Conservation (phyloP, 1,139 yeast species). For the Lizanozyma gosingica region DNA sequence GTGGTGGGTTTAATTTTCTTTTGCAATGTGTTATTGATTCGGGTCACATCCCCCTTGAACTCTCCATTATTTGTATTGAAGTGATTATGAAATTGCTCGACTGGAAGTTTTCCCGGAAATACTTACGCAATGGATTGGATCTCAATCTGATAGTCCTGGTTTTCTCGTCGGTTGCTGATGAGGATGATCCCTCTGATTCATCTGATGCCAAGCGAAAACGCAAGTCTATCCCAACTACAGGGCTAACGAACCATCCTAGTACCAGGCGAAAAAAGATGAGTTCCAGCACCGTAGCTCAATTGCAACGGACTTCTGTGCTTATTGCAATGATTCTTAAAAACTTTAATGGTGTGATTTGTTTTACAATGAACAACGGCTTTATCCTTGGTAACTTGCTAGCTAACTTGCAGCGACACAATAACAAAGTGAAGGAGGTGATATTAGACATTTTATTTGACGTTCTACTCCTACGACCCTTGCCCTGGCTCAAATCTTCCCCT, state of each 20-base stretch:
- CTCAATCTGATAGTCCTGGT: neutral
- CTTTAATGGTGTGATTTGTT: conserved; percentile 70
- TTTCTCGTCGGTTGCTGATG: neutral
- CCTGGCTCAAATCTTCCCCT: conserved; percentile 41
- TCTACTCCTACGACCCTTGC: conserved; percentile 50
- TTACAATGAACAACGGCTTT: conserved; percentile 49
- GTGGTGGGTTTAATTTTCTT: conserved; percentile 49
- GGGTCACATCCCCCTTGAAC: neutral
- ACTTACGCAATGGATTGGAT: neutral
- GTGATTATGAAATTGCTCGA: neutral
- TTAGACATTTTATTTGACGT: conserved; percentile 68
- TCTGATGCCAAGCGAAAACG: conserved; percentile 7
- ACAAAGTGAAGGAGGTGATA: conserved; percentile 49
- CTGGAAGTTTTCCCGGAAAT: neutral
- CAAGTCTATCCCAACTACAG: conserved; percentile 26
- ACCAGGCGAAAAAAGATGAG: conserved; percentile 4
- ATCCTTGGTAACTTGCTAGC: conserved; percentile 51
- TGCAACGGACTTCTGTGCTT: conserved; percentile 56
- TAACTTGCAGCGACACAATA: conserved; percentile 52
- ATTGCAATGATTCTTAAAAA: conserved; percentile 55
- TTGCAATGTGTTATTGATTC: neutral
- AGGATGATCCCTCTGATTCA: neutral
- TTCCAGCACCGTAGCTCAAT: conserved; percentile 27
- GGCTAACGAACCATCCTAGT: conserved; percentile 31
- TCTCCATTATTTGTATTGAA: neutral